Evolutionary conservation across 2,329 filamentous ascomycete species (phyloP), one percentile per base, ranked within the genome.

Genomic region (Microdochium paspali): DNA sequence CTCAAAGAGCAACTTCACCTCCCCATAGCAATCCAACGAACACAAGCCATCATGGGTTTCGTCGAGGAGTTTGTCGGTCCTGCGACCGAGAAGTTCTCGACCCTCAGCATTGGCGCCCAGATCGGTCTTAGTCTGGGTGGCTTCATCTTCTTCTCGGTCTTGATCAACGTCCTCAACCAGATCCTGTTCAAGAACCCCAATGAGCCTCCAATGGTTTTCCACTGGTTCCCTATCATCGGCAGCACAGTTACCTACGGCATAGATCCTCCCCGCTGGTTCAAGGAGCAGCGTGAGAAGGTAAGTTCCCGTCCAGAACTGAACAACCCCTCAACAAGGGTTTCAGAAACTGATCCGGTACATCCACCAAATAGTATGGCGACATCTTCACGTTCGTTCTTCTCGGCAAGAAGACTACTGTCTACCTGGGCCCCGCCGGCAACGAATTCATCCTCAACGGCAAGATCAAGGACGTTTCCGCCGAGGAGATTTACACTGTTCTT

Each of bases 211-310:
- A 57, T 90, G 49, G 85, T 91, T 52, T 91, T 90, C 66, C 85
- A 89, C 66, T 87, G 80, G 79, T 76, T 91, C 60, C 87, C 87
- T 50, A 69, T 95, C 56, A 76, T 98, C 59, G 91, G 91, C 54
- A 96, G 85, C 72, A 96, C 93, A 50, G 74, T 97, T 58, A 87
- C 81, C 42, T 98, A 97, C 70, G 91, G 91, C 66, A 96, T 96
- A 68, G 89, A 97, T 61, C 91, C 91, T 15, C 90, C 88, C 61
- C 75, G 73, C 46, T 97, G 96, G 77, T 95, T 96, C 72, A 74
- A 57, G 78, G 82, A 74, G 63, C 79, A 78, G 68, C 82, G 82
- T 58, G 74, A 78, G 58, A 94, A 94, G 83, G 87, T 90, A 59
- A 51, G 69, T 64, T 39, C 13, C 23, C 21, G 9, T 40, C 35